These are phyloP conservation scores for Talaromyces sp. DNA, from an alignment of 2,329 filamentous ascomycete species.

Conservation along the genomic window DNA sequence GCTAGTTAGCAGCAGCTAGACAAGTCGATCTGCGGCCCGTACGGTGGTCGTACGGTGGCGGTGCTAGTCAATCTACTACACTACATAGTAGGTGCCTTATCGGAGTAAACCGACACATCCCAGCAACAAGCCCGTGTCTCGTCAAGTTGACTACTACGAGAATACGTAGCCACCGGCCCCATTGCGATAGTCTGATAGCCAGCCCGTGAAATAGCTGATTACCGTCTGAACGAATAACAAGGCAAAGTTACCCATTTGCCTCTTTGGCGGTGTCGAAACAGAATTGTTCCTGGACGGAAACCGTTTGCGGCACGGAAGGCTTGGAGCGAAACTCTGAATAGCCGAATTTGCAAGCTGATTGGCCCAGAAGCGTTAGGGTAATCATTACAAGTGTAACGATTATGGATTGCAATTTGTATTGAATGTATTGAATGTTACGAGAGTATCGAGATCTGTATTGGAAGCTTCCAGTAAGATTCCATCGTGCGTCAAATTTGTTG, in stretches of 20 bases:
- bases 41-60: conserved; percentile 3
- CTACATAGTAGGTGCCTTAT: not conserved
- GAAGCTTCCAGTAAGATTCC: not conserved
- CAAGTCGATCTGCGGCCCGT: conserved; percentile 9
- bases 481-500: not conserved
- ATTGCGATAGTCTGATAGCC: not conserved
- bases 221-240: not conserved
- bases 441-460: not conserved
- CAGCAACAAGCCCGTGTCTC: not conserved
- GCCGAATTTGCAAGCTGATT: conserved; percentile 3
- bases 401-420: not conserved
- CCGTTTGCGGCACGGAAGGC: conserved; percentile 5
- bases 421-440: not conserved
- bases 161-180: too few species aligned
- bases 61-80: not conserved
- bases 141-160: not conserved
- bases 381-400: not conserved
- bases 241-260: not conserved
- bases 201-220: not conserved
- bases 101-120: conserved; percentile 3
- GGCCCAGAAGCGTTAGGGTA: not conserved
- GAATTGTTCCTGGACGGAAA: conserved; percentile 7
- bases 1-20: not conserved
- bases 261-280: not conserved
- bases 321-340: conserved; percentile 1